These are phyloP conservation scores for Arachis stenosperma DNA, from an alignment of 306 rosid genomes.

Conservation along the genomic window DNA sequence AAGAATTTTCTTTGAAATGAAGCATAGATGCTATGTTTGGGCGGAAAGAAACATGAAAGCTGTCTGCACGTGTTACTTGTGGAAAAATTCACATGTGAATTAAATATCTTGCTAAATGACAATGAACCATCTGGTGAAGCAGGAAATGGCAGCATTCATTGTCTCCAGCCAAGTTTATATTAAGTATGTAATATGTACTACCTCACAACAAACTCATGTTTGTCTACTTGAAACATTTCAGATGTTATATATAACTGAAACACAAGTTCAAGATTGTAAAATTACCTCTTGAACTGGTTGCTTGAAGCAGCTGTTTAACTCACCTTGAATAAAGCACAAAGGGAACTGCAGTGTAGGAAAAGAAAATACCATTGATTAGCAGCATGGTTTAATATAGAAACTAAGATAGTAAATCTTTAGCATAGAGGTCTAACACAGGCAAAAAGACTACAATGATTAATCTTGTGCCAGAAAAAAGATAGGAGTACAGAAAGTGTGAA, in stretches of 20 bases:
- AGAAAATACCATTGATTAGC: constrained; percentile 37
- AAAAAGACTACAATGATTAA: constrained; percentile 8
- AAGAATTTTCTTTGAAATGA: constrained; percentile 21
- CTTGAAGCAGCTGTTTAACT: constrained; percentile 38
- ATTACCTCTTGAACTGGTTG: constrained; percentile 50
- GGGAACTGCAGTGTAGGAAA: constrained; percentile 62
- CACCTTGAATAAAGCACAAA: constrained; percentile 71
- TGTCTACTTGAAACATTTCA: constrained; percentile 8
- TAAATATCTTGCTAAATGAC: constrained; percentile 30
- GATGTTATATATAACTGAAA: constrained; percentile 15
- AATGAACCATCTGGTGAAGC: constrained; percentile 22
- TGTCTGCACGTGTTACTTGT: constrained; percentile 22
- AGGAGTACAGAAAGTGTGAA: not conserved
- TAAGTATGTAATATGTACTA: not conserved
- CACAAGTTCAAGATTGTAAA: constrained; percentile 30
- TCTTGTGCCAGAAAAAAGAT: not conserved
- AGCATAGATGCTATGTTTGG: not conserved
- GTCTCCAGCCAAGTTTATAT: constrained; percentile 30
- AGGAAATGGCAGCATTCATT: constrained; percentile 12
- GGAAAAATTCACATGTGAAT: constrained; percentile 26
- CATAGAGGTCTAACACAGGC: constrained; percentile 6
- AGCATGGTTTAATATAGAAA: constrained; percentile 14
- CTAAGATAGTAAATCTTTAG: constrained; percentile 2
- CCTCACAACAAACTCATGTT: constrained; percentile 36
- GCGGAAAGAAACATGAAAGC: constrained; percentile 26